Conservation (phyloP, 2,329 filamentous ascomycete genomes). For the Penicillium palitans region DNA sequence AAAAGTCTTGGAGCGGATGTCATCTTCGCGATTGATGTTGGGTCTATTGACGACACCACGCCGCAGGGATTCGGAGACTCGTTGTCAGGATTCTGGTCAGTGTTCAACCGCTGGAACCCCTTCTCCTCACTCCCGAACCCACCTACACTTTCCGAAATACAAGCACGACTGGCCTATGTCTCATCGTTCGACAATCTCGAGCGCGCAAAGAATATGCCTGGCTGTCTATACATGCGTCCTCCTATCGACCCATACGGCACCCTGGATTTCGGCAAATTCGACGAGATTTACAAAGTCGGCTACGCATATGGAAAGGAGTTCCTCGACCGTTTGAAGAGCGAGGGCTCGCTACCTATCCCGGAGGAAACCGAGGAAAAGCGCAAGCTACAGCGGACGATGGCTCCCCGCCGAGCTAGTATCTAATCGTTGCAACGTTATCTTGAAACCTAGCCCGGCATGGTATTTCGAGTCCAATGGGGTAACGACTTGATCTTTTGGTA, state of each 20-base stretch:
- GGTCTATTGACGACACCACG: constrained; percentile 84
- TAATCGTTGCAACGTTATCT: constrained; percentile 10
- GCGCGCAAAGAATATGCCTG: constrained; percentile 83
- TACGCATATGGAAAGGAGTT: constrained; percentile 83
- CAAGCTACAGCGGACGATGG: constrained; percentile 74
- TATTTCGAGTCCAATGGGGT: background rate
- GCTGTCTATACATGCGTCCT: constrained; percentile 94
- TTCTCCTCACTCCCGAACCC: constrained; percentile 87
- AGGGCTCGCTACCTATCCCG: constrained; percentile 70
- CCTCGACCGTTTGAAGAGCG: constrained; percentile 70
- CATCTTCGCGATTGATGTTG: constrained; percentile 95
- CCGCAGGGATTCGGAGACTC: constrained; percentile 94
- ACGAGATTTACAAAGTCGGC: constrained; percentile 90
- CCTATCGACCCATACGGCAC: constrained; percentile 93
- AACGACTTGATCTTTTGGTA: background rate
- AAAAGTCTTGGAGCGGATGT: constrained; percentile 88
- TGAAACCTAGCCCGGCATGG: background rate
- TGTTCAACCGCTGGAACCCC: constrained; percentile 95
- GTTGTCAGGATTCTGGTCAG: constrained; percentile 91
- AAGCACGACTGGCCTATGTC: constrained; percentile 91
- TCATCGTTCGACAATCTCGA: constrained; percentile 93
- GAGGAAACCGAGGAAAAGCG: constrained; percentile 77
- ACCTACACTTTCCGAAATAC: constrained; percentile 92
- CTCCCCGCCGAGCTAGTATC: constrained; percentile 75
- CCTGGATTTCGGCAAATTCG: constrained; percentile 94